Conservation (phyloP, 164 flowering plant species). For the Vitis riparia region DNA sequence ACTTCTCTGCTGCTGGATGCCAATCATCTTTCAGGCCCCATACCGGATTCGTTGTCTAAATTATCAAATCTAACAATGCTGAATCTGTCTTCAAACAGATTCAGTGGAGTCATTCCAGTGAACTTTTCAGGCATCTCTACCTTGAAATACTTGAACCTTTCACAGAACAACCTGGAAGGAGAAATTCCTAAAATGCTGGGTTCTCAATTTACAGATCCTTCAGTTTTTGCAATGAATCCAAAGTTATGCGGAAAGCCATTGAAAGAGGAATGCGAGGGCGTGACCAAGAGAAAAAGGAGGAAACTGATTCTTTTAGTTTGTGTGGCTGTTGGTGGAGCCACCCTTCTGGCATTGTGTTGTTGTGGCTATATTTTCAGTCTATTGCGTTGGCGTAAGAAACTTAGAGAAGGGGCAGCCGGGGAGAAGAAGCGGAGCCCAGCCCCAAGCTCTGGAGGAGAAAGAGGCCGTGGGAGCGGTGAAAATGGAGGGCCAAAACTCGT, state of each 20-base stretch:
- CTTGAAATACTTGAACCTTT: constrained; percentile 45
- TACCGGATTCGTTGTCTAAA: constrained; percentile 47
- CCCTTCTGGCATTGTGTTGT: constrained; percentile 50
- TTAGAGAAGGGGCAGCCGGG: constrained; percentile 43
- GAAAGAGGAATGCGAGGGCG: constrained; percentile 37
- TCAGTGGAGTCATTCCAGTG: constrained; percentile 52
- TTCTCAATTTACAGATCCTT: constrained; percentile 55
- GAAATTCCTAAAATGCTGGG: constrained; percentile 67
- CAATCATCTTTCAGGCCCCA: constrained; percentile 49
- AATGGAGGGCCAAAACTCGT: constrained; percentile 71
- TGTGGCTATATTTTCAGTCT: constrained; percentile 62
- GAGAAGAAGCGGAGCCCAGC: constrained; percentile 79
- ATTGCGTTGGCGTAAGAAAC: constrained; percentile 56
- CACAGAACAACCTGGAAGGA: constrained; percentile 50
- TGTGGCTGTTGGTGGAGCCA: constrained; percentile 47
- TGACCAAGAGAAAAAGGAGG: constrained; percentile 32
- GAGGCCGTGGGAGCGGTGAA: constrained; percentile 60
- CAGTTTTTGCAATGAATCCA: constrained; percentile 49
- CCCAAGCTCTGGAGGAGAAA: constrained; percentile 55
- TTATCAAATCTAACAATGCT: constrained; percentile 34
- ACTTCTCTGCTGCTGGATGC: constrained; percentile 32
- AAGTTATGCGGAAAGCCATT: constrained; percentile 75
- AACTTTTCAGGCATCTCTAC: constrained; percentile 29
- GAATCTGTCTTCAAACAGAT: constrained; percentile 52
- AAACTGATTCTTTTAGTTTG: constrained; percentile 54